Conservation (phyloP, 805 yeast species). For the Metschnikowia hibisci region DNA sequence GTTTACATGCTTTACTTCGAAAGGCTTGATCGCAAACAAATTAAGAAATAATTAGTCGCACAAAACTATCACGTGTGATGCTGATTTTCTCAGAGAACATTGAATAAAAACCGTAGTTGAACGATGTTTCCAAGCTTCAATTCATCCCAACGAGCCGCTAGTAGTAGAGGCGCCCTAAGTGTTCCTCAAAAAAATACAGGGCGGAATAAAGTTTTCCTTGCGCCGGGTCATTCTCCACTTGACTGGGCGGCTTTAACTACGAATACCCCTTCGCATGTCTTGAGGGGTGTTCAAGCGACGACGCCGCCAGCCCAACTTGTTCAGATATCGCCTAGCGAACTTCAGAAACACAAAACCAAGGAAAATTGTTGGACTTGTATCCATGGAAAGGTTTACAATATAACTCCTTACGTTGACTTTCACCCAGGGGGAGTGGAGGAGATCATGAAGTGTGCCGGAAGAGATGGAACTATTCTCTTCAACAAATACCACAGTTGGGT, state of each 20-base stretch:
- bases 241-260: slow-evolving; percentile 74
- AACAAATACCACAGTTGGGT: slow-evolving; percentile 73
- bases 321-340: slow-evolving; percentile 52
- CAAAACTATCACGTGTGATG: slow-evolving; percentile 7
- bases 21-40: slow-evolving; percentile 33
- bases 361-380: slow-evolving; percentile 85
- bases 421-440: slow-evolving; percentile 93
- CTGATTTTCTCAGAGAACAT: neutral
- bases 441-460: slow-evolving; percentile 74
- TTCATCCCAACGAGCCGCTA: slow-evolving; percentile 34
- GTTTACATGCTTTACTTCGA: slow-evolving; percentile 87
- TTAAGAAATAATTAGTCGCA: slow-evolving; percentile 9
- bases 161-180: slow-evolving; percentile 9
- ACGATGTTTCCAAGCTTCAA: slow-evolving; percentile 23
- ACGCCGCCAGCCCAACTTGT: slow-evolving; percentile 52
- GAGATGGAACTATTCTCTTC: slow-evolving; percentile 75
- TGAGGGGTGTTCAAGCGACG: slow-evolving; percentile 49
- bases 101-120: neutral
- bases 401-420: slow-evolving; percentile 76
- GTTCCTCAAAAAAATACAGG: slow-evolving; percentile 14
- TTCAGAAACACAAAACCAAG: slow-evolving; percentile 52
- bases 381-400: slow-evolving; percentile 75
- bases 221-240: slow-evolving; percentile 80
- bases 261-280: slow-evolving; percentile 40
- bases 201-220: slow-evolving; percentile 52